Conservation (phyloP, 768 basidiomycete genomes). For the Suillus lakei region DNA sequence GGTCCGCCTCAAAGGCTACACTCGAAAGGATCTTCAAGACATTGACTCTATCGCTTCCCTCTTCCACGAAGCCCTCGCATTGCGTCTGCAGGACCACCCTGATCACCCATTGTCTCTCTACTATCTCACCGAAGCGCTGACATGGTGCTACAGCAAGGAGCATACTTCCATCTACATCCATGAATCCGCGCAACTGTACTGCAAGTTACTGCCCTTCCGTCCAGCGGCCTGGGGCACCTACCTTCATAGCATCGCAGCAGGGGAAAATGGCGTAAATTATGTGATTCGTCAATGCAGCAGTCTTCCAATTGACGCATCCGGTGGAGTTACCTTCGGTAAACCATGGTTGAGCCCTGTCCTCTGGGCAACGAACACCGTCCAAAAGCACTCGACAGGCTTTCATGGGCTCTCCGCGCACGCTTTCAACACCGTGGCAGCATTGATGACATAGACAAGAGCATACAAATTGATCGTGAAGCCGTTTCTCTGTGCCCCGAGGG, state of each 20-base stretch:
- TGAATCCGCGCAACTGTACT: not conserved
- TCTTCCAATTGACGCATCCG: not conserved
- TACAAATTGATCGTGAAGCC: not conserved
- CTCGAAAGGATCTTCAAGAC: not conserved
- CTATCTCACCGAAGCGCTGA: not conserved
- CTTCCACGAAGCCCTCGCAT: not conserved
- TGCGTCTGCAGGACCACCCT: not conserved
- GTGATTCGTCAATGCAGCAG: not conserved
- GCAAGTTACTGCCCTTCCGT: not conserved
- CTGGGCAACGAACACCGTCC: not conserved
- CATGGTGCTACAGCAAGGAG: not conserved
- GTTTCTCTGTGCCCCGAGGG: not conserved
- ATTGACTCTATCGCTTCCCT: not conserved
- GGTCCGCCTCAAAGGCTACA: not conserved
- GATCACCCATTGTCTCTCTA: not conserved
- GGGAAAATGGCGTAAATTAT: not conserved
- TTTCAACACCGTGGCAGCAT: not conserved
- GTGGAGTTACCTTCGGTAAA: not conserved
- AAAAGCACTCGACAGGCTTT: not conserved
- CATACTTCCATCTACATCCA: not conserved
- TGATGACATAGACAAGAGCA: not conserved
- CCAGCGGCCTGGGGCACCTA: not conserved
- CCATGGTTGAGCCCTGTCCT: not conserved
- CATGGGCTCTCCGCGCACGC: not conserved
- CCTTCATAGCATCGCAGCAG: not conserved